Base-by-base conservation (phyloP, 1,284 basidiomycete genomes). In the Malassezia sp. region DNA sequence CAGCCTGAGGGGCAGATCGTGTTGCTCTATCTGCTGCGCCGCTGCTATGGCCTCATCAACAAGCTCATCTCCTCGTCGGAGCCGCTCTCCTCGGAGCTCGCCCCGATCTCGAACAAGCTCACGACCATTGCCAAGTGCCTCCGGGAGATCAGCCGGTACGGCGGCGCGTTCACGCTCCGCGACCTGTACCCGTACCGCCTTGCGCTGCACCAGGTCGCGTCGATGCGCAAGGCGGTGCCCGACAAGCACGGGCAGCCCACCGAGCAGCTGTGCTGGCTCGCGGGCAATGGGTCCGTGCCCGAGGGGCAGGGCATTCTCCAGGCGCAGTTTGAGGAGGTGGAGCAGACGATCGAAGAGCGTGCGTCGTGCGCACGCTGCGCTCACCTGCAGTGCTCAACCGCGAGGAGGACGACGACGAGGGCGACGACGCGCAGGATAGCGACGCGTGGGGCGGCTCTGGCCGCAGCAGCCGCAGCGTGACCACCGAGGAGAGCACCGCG, bases 141-240 rank as follows among this genome's bases (percentile, higher is more conserved):
- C 49, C 95, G 91, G 66, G 93, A 99, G 73, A 90, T 99, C 1
- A 77, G 85, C 53, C 96, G 96, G 72, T 91, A 91, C 63, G 91
- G 91, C 12, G 91, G 91, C 12, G 85, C 89, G 0, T 95, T 91
- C 71, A 85, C 80, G 54, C 80, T 88, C n/a, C 81, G 89, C 32
- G 91, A 99, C 71, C 75, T 99, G 31, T 97, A 97, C 73, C 91
- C 91, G 36, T 96, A 96, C 74, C 89, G 93, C 73, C 77, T 95
- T 12, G 90, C 89, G 3, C 75, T 96, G 43, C 85, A 90, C 72
- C 90, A 96, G 74, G 91, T 97, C 60, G 91, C 96, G 71, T 82
- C 80, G 1, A 76, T 95, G 75, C 79, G 90, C 39, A 84, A 83
- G 69, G 89, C 95, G 60, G 90, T 97, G 66, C 75, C 87, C 30